Percentiles rank a stretch among this genome's conserved stretches.
Evolutionary conservation across 1,284 basidiomycete genomes (phyloP).

Genomic region (Boletellus deceptivus): DNA sequence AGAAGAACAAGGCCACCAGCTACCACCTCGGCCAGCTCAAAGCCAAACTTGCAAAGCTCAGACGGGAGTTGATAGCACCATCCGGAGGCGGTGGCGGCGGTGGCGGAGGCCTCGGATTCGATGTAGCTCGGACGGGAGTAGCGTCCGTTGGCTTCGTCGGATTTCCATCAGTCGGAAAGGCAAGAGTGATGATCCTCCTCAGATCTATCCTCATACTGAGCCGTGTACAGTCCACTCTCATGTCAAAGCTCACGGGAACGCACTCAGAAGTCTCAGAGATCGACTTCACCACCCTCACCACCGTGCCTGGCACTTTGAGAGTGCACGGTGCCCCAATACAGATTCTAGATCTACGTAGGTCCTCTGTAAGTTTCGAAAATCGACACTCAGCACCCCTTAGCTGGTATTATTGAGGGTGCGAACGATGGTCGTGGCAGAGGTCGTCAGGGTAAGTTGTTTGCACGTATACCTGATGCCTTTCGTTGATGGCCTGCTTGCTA

Average conservation of each 20-base stretch:
- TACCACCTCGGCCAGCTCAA: constrained; percentile 97
- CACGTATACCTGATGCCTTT: not conserved
- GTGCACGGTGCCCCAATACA: constrained; percentile 94
- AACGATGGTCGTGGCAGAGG: constrained; percentile 98
- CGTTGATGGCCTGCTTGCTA: constrained; percentile 26
- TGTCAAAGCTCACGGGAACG: constrained; percentile 98
- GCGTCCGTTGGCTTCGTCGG: constrained; percentile 97
- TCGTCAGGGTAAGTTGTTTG: constrained; percentile 71
- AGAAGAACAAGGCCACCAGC: constrained; percentile 97
- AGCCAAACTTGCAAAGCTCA: constrained; percentile 96
- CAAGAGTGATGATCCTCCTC: constrained; percentile 34
- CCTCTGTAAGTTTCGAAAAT: constrained; percentile 29
- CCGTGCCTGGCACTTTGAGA: constrained; percentile 94
- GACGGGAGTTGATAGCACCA: constrained; percentile 89
- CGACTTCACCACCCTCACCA: constrained; percentile 94
- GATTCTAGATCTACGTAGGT: constrained; percentile 79
- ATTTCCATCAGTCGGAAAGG: constrained; percentile 86
- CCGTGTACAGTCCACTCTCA: constrained; percentile 71
- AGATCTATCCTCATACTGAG: constrained; percentile 3
- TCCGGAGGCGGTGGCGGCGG: constrained; percentile 84
- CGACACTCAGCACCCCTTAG: constrained; percentile 37
- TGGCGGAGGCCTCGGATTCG: constrained; percentile 85
- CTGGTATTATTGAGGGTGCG: constrained; percentile 98
- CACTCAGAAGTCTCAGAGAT: constrained; percentile 98
- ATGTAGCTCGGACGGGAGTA: constrained; percentile 95